phyloP scores from a whole-genome alignment of 257 asterid species.

The Fraxinus americana region DNA sequence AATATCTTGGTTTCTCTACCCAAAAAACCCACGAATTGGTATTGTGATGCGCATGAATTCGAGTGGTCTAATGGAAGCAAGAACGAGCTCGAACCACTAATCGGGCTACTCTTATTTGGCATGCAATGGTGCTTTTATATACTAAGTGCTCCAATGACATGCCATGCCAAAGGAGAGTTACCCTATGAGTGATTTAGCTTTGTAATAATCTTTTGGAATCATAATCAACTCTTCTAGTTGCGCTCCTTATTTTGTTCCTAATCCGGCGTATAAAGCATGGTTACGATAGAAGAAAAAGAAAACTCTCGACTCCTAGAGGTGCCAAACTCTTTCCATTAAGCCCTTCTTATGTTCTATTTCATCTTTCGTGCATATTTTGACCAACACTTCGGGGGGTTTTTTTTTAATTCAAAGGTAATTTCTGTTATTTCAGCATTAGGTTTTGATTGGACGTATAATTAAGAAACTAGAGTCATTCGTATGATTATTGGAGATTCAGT shows the following conservation, averaged over 20 bases:
- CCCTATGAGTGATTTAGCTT: constrained; percentile 24
- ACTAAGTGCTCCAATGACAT: background rate
- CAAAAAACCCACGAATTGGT: background rate
- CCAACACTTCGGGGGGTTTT: too few species aligned
- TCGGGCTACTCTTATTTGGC: constrained; percentile 23
- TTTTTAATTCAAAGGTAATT: too few species aligned
- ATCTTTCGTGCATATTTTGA: too few species aligned
- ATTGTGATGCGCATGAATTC: background rate
- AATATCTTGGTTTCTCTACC: background rate
- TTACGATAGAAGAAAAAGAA: too few species aligned
- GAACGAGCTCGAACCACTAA: background rate
- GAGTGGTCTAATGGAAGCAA: background rate
- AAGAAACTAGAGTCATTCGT: too few species aligned
- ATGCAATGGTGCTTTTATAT: background rate
- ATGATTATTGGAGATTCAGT: background rate
- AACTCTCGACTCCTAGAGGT: too few species aligned
- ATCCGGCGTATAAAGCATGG: too few species aligned
- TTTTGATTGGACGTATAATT: too few species aligned
- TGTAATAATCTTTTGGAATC: background rate
- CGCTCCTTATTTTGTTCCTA: background rate
- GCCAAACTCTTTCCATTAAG: too few species aligned
- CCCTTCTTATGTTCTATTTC: too few species aligned
- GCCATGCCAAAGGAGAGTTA: constrained; percentile 29
- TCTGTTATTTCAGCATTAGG: too few species aligned
- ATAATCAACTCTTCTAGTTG: too few species aligned